These are phyloP conservation scores for Cajanus cajan DNA, from an alignment of 306 rosid genomes.

Conservation along the genomic window DNA sequence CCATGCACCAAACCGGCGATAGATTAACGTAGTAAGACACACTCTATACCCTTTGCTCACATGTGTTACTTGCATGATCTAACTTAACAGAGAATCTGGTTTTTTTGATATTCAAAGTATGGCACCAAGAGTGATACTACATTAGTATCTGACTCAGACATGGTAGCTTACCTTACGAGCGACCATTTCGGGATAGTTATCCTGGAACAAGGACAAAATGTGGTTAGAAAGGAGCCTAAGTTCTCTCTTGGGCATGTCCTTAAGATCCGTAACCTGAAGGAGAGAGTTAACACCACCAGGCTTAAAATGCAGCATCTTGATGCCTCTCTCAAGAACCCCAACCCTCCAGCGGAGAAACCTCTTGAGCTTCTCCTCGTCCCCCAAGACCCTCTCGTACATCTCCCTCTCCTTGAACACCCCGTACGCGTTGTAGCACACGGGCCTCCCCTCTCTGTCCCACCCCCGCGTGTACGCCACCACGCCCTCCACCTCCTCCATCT, in stretches of 20 bases:
- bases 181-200: slow-evolving; percentile 89
- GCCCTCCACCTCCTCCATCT: slow-evolving; percentile 76
- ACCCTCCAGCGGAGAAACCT: slow-evolving; percentile 83
- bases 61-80: too few relatives aligned
- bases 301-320: slow-evolving; percentile 65
- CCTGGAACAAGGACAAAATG: slow-evolving; percentile 82
- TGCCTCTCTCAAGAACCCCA: slow-evolving; percentile 77
- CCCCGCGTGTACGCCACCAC: slow-evolving; percentile 81
- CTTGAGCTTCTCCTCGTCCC: slow-evolving; percentile 77
- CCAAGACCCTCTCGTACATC: slow-evolving; percentile 70
- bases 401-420: slow-evolving; percentile 70
- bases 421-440: slow-evolving; percentile 84
- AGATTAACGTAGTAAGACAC: too few relatives aligned
- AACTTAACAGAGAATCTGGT: too few relatives aligned
- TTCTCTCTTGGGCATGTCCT: slow-evolving; percentile 92
- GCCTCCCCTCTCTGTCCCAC: slow-evolving; percentile 69
- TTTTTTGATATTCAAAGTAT: too few relatives aligned
- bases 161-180: slow-evolving; percentile 95
- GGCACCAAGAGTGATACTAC: too few relatives aligned
- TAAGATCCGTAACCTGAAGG: slow-evolving; percentile 86
- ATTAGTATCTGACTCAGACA: too few relatives aligned
- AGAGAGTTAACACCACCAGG: slow-evolving; percentile 79
- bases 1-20: too few relatives aligned
- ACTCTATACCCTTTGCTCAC: too few relatives aligned
- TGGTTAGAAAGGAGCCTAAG: slow-evolving; percentile 82